Percentiles rank a stretch among this genome's conserved stretches.
phyloP scores from a whole-genome alignment of 2,329 filamentous ascomycete species.

The Calycina marina region DNA sequence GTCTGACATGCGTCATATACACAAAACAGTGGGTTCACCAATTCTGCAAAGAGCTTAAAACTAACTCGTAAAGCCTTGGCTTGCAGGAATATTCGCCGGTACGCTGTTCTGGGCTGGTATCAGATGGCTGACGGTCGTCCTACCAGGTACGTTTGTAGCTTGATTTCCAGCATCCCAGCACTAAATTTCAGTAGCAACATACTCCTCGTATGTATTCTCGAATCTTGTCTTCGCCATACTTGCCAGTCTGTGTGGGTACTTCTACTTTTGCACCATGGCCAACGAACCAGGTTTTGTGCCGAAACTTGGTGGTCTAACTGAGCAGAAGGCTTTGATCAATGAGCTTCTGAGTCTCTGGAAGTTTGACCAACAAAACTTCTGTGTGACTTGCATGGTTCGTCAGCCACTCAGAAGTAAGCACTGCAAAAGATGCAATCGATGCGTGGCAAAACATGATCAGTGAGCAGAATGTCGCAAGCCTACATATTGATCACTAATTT shows the following conservation, averaged over 20 bases:
- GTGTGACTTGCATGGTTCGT: slow-evolving; percentile 85
- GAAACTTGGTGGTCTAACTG: slow-evolving; percentile 74
- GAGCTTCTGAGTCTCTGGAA: slow-evolving; percentile 74
- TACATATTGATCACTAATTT: too few species aligned
- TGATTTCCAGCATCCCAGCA: slow-evolving; percentile 5
- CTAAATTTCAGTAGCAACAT: slow-evolving; percentile 41
- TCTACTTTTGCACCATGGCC: slow-evolving; percentile 75
- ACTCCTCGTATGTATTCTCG: slow-evolving; percentile 50
- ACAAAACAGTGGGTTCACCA: slow-evolving; percentile 56
- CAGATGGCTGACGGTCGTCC: slow-evolving; percentile 59
- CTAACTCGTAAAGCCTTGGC: slow-evolving; percentile 54
- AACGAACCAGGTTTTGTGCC: slow-evolving; percentile 88
- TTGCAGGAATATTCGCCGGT: slow-evolving; percentile 84
- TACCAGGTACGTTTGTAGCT: slow-evolving; percentile 43
- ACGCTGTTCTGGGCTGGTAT: slow-evolving; percentile 70
- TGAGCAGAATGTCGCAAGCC: too few species aligned
- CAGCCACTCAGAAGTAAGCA: slow-evolving; percentile 91
- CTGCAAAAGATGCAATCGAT: slow-evolving; percentile 79
- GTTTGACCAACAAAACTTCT: slow-evolving; percentile 91
- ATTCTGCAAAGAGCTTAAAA: not conserved
- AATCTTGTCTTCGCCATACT: slow-evolving; percentile 61
- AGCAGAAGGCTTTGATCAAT: slow-evolving; percentile 80
- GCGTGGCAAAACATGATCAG: slow-evolving; percentile 95
- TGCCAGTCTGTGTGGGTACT: slow-evolving; percentile 60
- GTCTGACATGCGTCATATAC: slow-evolving; percentile 74